Evolutionary conservation across 352 stramenopile species (phyloP), one percentile per base, ranked within the genome.

Genomic region (Phytophthora aleatoria): DNA sequence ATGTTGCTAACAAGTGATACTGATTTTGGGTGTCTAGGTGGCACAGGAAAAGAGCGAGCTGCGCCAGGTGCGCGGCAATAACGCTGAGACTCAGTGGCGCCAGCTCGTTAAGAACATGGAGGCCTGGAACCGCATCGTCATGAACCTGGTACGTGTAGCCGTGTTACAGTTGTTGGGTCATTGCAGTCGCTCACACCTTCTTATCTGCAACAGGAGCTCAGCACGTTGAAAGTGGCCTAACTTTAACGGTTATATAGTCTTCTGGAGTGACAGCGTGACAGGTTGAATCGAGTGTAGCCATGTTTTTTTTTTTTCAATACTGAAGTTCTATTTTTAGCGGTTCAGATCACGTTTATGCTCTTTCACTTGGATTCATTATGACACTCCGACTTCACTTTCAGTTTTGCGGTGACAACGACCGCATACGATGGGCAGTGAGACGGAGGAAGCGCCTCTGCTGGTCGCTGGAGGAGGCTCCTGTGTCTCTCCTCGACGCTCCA

Each of bases 101-200:
- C 76, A 89, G 48, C 72, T 95, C 5, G 83, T 95, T 24, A 90
- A 91, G 75, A 89, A 80, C 69, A 95, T 95, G 85, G 87, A 95
- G 66, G 58, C 80, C 13, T 95, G 87, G 87, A 93, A 91, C 67
- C 84, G 86, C 67, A 92, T 95, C 56, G 70, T 95, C 42, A 83
- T 89, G 70, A 93, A 89, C 54, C 62, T 95, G 67, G 86, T 92
- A 64, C 44, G 55, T 53, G 44, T 44, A 2, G 12, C 16, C 43
- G 28, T 41, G 42, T 31, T 10, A 51, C 27, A 8, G 26, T 45
- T 39, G 16, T 61, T 1, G 7, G n/a, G 15, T 26, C 3, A 12
- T 26, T 30, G 49, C 30, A 51, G 11, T 57, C n/a, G 11, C 26
- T 71, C 5, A 62, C 33, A 42, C 20, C n/a, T 39, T 57, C 13